Conservation (phyloP, 129 eudicot species). For the Calendula officinalis region DNA sequence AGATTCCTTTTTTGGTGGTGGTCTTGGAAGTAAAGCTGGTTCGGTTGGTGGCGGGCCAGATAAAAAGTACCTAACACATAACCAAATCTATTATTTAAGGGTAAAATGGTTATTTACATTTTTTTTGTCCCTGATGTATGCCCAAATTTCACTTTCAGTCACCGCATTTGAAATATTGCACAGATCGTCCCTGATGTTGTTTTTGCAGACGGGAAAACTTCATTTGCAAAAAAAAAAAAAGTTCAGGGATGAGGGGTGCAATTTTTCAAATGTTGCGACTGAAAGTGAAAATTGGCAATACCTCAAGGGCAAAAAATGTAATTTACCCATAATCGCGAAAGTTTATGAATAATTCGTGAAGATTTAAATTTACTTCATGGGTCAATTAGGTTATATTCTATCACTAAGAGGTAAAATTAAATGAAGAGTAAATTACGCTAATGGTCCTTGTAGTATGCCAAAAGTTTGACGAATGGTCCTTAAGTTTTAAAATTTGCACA, state of each 20-base stretch:
- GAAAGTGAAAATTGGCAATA: too few species aligned
- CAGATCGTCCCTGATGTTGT: too few species aligned
- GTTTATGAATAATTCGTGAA: background rate
- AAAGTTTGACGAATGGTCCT: too few species aligned
- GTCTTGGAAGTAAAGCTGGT: slow-evolving; percentile 84
- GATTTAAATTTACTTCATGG: background rate
- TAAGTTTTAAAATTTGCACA: too few species aligned
- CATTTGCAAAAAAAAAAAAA: too few species aligned
- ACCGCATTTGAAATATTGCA: too few species aligned
- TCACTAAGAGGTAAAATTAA: background rate
- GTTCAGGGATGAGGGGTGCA: too few species aligned
- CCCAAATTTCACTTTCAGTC: background rate
- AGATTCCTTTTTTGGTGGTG: slow-evolving; percentile 73
- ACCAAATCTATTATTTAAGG: background rate
- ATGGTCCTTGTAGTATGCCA: too few species aligned
- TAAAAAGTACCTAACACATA: slow-evolving; percentile 61
- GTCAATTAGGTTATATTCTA: background rate
- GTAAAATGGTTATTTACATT: background rate
- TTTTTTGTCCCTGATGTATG: background rate
- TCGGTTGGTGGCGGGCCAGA: slow-evolving; percentile 88
- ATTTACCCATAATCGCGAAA: background rate
- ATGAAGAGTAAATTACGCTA: too few species aligned
- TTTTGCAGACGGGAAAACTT: too few species aligned
- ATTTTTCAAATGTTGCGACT: too few species aligned
- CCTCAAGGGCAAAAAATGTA: too few species aligned